Percentiles rank a stretch among this genome's conserved stretches.
Conservation (phyloP, 2,329 filamentous ascomycete genomes). For the Aspergillus floridensis region DNA sequence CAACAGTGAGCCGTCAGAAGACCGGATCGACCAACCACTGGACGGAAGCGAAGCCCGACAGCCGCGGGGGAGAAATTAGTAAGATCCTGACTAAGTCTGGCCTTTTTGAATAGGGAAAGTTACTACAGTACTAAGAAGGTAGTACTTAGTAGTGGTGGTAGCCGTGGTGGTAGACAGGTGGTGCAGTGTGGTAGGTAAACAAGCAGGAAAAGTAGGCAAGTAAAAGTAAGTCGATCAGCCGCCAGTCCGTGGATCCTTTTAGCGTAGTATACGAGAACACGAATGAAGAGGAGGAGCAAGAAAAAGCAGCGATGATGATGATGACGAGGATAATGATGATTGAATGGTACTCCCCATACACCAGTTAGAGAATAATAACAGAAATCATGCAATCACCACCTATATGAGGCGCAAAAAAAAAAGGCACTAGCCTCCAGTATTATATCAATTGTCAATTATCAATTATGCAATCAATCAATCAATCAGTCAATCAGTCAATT, state of each 20-base stretch:
- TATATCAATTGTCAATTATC: neutral
- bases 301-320: neutral
- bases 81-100: neutral
- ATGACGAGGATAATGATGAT: neutral
- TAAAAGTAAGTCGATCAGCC: neutral
- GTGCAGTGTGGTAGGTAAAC: neutral
- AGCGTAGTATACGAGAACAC: neutral
- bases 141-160: neutral
- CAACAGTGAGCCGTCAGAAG: constrained; percentile 4
- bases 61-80: neutral
- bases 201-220: neutral
- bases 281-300: neutral
- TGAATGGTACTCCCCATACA: too few species aligned
- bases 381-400: neutral
- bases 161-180: neutral
- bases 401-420: neutral
- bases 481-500: neutral
- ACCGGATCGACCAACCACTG: constrained; percentile 6
- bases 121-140: neutral
- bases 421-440: neutral
- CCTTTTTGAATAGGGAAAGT: too few species aligned
- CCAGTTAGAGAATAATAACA: neutral
- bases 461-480: neutral
- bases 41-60: constrained; percentile 2
- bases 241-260: constrained; percentile 9